phyloP scores from a whole-genome alignment of 257 asterid genomes.

The Orobanche coerulescens region DNA sequence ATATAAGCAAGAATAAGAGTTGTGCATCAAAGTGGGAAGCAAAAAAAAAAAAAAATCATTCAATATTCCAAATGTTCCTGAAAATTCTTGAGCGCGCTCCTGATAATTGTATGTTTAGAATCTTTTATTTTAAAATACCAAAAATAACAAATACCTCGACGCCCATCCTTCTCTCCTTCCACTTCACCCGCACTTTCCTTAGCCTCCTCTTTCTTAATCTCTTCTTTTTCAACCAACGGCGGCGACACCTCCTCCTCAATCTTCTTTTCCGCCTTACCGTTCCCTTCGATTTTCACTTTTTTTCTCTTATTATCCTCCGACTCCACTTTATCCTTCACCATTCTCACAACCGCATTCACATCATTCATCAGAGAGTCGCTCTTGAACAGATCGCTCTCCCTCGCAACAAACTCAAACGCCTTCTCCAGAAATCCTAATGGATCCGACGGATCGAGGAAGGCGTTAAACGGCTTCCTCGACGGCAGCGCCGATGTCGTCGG shows the following conservation, averaged over 20 bases:
- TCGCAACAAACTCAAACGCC: slow-evolving; percentile 53
- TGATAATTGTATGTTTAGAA: no score
- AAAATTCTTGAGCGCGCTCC: no score
- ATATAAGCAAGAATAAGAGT: no score
- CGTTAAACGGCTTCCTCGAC: slow-evolving; percentile 39
- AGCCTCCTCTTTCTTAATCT: slow-evolving; percentile 7
- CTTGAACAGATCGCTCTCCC: slow-evolving; percentile 61
- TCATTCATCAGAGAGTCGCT: slow-evolving; percentile 49
- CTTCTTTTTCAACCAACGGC: slow-evolving; percentile 5
- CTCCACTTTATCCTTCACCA: slow-evolving; percentile 51
- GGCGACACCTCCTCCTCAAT: slow-evolving; percentile 27
- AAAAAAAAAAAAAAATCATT: no score
- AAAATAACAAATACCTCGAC: slow-evolving; percentile 33
- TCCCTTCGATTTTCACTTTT: slow-evolving; percentile 27
- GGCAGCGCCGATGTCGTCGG: slow-evolving; percentile 22
- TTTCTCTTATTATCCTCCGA: slow-evolving; percentile 49
- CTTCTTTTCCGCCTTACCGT: slow-evolving; percentile 20
- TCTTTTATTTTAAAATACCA: no score
- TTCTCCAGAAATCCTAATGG: slow-evolving; percentile 70
- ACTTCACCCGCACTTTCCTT: not conserved
- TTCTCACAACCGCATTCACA: slow-evolving; percentile 58
- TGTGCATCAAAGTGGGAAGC: no score
- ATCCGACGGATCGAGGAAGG: slow-evolving; percentile 54
- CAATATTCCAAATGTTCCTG: no score
- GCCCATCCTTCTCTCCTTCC: slow-evolving; percentile 34